Conservation (phyloP, 148 eudicot genomes). For the Diospyros kaki region DNA sequence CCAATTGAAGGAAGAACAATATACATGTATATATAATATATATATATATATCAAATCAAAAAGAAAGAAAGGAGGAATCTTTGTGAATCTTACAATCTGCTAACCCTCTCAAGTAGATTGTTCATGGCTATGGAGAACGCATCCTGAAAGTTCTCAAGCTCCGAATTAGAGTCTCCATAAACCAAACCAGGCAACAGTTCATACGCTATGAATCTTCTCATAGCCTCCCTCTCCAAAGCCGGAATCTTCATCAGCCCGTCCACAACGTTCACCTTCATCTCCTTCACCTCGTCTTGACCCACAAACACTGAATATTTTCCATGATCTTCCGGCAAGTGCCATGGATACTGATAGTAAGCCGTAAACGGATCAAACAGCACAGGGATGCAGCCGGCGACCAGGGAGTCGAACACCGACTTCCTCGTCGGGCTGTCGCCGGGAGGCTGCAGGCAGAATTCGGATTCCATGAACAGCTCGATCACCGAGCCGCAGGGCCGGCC, state of each 20-base stretch:
- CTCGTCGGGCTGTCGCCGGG: conserved; percentile 77
- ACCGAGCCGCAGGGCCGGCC: too few relatives aligned
- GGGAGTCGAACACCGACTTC: conserved; percentile 75
- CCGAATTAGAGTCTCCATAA: conserved; percentile 56
- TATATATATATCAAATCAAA: neutral
- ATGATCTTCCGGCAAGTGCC: conserved; percentile 73
- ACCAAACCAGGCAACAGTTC: conserved; percentile 70
- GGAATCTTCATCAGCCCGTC: conserved; percentile 49
- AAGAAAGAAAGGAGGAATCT: neutral
- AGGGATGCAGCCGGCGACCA: conserved; percentile 78
- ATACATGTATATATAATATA: too few relatives aligned
- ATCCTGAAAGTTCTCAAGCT: conserved; percentile 58
- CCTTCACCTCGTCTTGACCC: conserved; percentile 49
- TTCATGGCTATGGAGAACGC: conserved; percentile 62
- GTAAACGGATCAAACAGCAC: conserved; percentile 69
- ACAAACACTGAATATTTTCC: conserved; percentile 58
- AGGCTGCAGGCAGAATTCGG: conserved; percentile 84
- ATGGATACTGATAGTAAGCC: conserved; percentile 76
- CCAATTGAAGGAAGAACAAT: neutral
- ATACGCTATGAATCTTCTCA: conserved; percentile 67
- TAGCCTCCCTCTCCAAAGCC: conserved; percentile 40
- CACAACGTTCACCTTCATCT: conserved; percentile 43
- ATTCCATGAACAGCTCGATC: conserved; percentile 47
- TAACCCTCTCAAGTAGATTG: conserved; percentile 48
- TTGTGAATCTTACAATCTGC: conserved; percentile 25